Base-by-base conservation (phyloP, 106 monocot species). In the Acorus gramineus region DNA sequence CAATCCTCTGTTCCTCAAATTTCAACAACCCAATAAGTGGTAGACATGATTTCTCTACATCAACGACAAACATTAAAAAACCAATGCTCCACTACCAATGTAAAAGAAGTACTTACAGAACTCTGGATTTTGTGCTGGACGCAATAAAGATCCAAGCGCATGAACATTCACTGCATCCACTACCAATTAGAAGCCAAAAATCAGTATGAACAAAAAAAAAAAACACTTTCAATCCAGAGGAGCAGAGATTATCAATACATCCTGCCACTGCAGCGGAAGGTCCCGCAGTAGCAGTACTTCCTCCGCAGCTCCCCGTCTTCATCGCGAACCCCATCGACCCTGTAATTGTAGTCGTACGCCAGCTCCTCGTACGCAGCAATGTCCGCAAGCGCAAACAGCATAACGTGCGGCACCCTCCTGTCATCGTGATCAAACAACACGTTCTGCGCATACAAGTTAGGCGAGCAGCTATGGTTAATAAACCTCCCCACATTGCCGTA, bases 391-490 rank as follows among this genome's bases (percentile, higher is more conserved):
- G 82, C 87, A 76, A 92, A 92, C 28, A 92, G 58, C 79, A 80
- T 77, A 12, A 92, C 53, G 14, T 78, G 86, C 65, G 92, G 92
- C 79, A 75, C 76, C 44, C 75, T 85, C 60, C 60, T 76, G 57
- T 92, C 69, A 4, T 85, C 82, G 67, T 87, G 81, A 61, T 87
- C 87, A 80, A 73, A 78, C 6, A 87, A 71, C 14, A 92, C 44
- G 67, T 92, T 85, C 62, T 92, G 92, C n/a, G 87, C 92, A 73
- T 84, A 87, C 42, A 87, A 68, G 61, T 92, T 84, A 4, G 91
- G 86, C 59, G 76, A 69, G 55, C 91, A 91, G 47, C 74, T 81
- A 67, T 92, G 91, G 45, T 84, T 87, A 57, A 92, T 79, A 57
- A 87, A 86, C 42, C 79, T 92, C 46, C 73, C 80, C 42, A 86